phyloP scores from a whole-genome alignment of 768 basidiomycete species.

The Hericium alpestre region DNA sequence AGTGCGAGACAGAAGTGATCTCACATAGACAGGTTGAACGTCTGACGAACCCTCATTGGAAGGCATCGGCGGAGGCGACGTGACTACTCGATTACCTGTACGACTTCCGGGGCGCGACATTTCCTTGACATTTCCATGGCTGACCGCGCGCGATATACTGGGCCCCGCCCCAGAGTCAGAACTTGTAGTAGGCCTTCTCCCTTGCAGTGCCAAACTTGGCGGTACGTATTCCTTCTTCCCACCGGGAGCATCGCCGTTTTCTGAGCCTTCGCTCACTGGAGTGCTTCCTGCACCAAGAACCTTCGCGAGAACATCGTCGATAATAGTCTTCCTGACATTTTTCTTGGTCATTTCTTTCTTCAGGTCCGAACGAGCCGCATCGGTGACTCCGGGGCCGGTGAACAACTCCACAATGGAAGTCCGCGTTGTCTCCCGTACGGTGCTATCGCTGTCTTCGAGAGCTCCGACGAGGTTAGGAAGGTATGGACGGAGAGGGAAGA shows the following conservation, averaged over 20 bases:
- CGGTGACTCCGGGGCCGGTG: constrained; percentile 69
- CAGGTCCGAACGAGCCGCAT: constrained; percentile 83
- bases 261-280: constrained; percentile 46
- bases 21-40: constrained; percentile 60
- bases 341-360: constrained; percentile 87
- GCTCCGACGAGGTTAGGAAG: constrained; percentile 70
- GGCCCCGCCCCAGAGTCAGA: constrained; percentile 15
- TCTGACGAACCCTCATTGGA: constrained; percentile 29
- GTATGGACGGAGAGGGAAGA: constrained; percentile 76
- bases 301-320: constrained; percentile 66
- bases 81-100: constrained; percentile 26
- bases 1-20: constrained; percentile 16
- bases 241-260: constrained; percentile 37
- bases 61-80: constrained; percentile 28
- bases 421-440: constrained; percentile 80
- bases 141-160: constrained; percentile 33
- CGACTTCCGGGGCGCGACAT: constrained; percentile 51
- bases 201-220: constrained; percentile 59
- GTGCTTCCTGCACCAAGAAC: constrained; percentile 40
- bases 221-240: constrained; percentile 54
- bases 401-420: constrained; percentile 78
- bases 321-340: constrained; percentile 77
- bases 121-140: constrained; percentile 40
- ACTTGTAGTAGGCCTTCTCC: constrained; percentile 30
- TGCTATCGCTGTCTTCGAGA: constrained; percentile 83